Conservation (phyloP, 2,329 filamentous ascomycete genomes). For the Pseudocercospora pini-densiflorae region DNA sequence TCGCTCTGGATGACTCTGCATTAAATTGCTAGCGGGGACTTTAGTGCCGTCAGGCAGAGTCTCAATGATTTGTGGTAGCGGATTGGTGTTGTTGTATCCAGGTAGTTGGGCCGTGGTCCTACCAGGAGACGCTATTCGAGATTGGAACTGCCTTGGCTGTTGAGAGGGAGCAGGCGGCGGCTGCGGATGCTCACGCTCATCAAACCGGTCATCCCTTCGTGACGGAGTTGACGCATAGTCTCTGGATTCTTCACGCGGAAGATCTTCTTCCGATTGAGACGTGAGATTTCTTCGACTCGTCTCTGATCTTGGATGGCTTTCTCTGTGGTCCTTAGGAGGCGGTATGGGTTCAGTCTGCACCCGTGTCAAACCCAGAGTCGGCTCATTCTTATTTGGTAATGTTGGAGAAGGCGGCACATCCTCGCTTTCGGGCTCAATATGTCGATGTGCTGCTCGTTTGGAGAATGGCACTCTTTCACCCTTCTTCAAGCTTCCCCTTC, state of each 20-base stretch:
- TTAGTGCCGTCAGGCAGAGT: conserved; percentile 51
- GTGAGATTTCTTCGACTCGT: conserved; percentile 53
- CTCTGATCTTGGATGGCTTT: conserved; percentile 67
- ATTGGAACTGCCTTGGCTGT: conserved; percentile 58
- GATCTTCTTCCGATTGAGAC: conserved; percentile 39
- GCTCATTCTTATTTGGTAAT: conserved; percentile 42
- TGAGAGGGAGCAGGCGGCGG: conserved; percentile 42
- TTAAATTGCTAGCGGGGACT: conserved; percentile 33
- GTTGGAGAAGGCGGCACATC: conserved; percentile 55
- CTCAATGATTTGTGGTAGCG: conserved; percentile 67
- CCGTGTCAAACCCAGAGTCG: conserved; percentile 61
- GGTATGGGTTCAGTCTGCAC: conserved; percentile 72
- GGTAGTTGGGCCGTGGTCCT: conserved; percentile 59
- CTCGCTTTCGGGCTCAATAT: conserved; percentile 65
- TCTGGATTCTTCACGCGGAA: conserved; percentile 11
- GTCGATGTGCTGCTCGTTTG: conserved; percentile 68
- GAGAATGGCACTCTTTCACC: conserved; percentile 77
- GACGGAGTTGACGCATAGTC: conserved; percentile 14
- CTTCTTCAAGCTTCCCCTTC: conserved; percentile 82
- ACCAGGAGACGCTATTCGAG: conserved; percentile 60
- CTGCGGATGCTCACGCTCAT: conserved; percentile 23
- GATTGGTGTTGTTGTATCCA: conserved; percentile 46
- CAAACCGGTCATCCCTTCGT: conserved; percentile 19
- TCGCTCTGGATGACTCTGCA: conserved; percentile 53
- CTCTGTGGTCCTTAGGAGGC: conserved; percentile 44